These are phyloP conservation scores for Termitomyces sp. DNA, from an alignment of 768 basidiomycete species.

Conservation along the genomic window DNA sequence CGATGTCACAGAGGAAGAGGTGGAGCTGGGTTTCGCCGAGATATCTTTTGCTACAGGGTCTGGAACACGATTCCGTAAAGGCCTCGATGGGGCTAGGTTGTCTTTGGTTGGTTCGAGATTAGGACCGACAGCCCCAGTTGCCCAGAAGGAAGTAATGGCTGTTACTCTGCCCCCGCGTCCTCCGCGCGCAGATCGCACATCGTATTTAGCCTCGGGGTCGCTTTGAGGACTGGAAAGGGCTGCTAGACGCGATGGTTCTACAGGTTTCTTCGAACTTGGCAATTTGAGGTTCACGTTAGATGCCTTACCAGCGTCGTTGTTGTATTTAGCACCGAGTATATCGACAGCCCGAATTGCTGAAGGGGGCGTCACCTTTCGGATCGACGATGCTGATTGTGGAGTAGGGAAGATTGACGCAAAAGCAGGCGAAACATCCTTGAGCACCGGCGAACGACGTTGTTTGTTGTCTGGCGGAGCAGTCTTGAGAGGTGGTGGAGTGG, in stretches of 20 bases:
- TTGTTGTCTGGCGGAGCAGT: not conserved
- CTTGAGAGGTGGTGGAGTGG: not conserved
- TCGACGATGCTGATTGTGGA: slow-evolving; percentile 25
- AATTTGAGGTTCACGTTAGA: slow-evolving; percentile 10
- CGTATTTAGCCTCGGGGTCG: slow-evolving; percentile 63
- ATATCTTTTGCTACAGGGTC: not conserved
- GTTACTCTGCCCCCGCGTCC: slow-evolving; percentile 75
- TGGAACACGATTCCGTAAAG: not conserved
- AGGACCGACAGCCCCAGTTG: slow-evolving; percentile 40
- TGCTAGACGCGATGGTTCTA: slow-evolving; percentile 21
- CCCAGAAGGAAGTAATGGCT: slow-evolving; percentile 74
- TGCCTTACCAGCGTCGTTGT: slow-evolving; percentile 21
- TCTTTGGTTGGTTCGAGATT: not conserved
- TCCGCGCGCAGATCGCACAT: slow-evolving; percentile 74
- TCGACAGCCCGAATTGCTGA: slow-evolving; percentile 15
- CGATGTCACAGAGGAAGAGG: slow-evolving; percentile 4
- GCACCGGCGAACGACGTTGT: not conserved
- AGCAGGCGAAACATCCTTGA: slow-evolving; percentile 17
- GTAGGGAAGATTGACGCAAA: slow-evolving; percentile 24
- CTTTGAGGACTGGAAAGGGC: slow-evolving; percentile 32
- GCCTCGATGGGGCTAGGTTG: slow-evolving; percentile 4
- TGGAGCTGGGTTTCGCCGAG: not conserved
- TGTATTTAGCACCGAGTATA: slow-evolving; percentile 15
- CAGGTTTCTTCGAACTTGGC: slow-evolving; percentile 14
- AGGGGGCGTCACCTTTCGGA: slow-evolving; percentile 39